Conservation (phyloP, 2,329 filamentous ascomycete species). For the Talaromyces rugulosus region DNA sequence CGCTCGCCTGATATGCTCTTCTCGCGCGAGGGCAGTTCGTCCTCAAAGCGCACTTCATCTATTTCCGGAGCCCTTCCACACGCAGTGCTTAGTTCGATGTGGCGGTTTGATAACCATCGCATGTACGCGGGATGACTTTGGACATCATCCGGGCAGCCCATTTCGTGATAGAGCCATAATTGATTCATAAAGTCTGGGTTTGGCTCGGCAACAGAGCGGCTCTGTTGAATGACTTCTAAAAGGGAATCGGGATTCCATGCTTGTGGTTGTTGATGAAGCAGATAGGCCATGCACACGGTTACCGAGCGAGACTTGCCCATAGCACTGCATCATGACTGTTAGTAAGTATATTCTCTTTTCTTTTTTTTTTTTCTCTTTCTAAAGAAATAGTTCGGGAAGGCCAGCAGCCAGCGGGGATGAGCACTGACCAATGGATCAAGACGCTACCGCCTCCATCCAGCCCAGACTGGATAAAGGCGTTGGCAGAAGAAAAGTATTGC, state of each 20-base stretch:
- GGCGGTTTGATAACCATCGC: constrained; percentile 66
- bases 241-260: constrained; percentile 58
- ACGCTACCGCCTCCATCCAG: constrained; percentile 59
- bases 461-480: constrained; percentile 77
- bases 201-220: constrained; percentile 75
- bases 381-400: background rate
- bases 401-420: background rate
- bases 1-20: constrained; percentile 19
- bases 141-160: constrained; percentile 70
- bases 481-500: constrained; percentile 70
- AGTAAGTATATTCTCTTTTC: background rate
- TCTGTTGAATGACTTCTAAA: constrained; percentile 63
- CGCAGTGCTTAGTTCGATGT: constrained; percentile 64
- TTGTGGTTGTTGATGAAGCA: constrained; percentile 61
- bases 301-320: constrained; percentile 96
- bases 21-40: constrained; percentile 39
- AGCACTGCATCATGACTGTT: constrained; percentile 54
- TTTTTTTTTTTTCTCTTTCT: background rate
- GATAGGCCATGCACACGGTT: constrained; percentile 75
- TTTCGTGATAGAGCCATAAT: constrained; percentile 78
- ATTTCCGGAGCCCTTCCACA: constrained; percentile 74
- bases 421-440: constrained; percentile 66
- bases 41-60: constrained; percentile 70
- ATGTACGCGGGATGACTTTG: constrained; percentile 74
- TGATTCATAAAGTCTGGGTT: constrained; percentile 91